These are phyloP conservation scores for Darksidea phi DNA, from an alignment of 495 filamentous ascomycete species.

Conservation along the genomic window DNA sequence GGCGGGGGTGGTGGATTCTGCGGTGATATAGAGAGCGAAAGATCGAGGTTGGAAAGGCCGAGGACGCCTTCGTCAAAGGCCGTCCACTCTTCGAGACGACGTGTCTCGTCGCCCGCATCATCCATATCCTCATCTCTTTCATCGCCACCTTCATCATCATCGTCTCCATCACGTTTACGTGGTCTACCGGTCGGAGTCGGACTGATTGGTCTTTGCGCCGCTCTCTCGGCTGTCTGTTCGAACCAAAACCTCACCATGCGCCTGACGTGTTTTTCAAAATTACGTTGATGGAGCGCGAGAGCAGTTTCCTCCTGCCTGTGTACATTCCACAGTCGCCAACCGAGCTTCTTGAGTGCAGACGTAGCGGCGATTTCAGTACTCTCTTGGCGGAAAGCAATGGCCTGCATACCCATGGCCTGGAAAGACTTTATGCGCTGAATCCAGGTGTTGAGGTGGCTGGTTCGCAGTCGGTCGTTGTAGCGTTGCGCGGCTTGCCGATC, in stretches of 20 bases:
- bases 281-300: slow-evolving; percentile 38
- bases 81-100: slow-evolving; percentile 42
- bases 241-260: slow-evolving; percentile 44
- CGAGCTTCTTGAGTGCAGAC: slow-evolving; percentile 34
- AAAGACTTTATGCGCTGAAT: slow-evolving; percentile 2
- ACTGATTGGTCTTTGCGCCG: slow-evolving; percentile 4
- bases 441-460: slow-evolving; percentile 8
- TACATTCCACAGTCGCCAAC: slow-evolving; percentile 43
- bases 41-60: slow-evolving; percentile 45
- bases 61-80: slow-evolving; percentile 50
- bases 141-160: slow-evolving; percentile 34
- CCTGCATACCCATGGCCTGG: slow-evolving; percentile 25
- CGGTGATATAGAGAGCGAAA: slow-evolving; percentile 31
- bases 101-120: slow-evolving; percentile 34
- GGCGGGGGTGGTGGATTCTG: background rate
- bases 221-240: slow-evolving; percentile 30
- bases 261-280: slow-evolving; percentile 39
- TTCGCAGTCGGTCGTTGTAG: background rate
- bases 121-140: slow-evolving; percentile 15
- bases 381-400: slow-evolving; percentile 31
- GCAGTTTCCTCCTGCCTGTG: slow-evolving; percentile 37
- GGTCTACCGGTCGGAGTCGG: slow-evolving; percentile 27
- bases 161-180: background rate
- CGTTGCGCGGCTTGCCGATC: slow-evolving; percentile 9
- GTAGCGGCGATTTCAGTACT: slow-evolving; percentile 28